These are phyloP conservation scores for Rhodosporidiobolus sp. DNA, from an alignment of 768 basidiomycete species.

Conservation along the genomic window DNA sequence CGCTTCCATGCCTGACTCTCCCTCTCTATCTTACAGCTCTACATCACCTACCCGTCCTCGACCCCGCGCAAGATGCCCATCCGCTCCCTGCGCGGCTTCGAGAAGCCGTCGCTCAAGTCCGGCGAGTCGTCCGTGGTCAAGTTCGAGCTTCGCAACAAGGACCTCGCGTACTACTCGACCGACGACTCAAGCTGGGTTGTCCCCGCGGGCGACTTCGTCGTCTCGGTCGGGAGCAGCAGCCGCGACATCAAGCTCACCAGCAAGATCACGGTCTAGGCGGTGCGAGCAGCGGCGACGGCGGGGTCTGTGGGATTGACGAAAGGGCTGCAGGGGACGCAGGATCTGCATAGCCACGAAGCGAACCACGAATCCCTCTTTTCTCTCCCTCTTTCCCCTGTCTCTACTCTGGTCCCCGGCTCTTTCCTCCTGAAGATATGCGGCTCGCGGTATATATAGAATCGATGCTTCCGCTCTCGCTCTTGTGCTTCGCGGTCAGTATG, in stretches of 20 bases:
- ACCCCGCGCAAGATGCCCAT: constrained; percentile 26
- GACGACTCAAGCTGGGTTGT: constrained; percentile 31
- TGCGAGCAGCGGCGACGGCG: too few species aligned
- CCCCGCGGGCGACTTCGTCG: constrained; percentile 35
- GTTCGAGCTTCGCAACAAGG: constrained; percentile 46
- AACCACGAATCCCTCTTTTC: too few species aligned
- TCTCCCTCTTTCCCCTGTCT: too few species aligned
- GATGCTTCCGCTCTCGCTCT: too few species aligned
- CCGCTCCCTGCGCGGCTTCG: constrained; percentile 43
- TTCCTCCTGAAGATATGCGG: too few species aligned
- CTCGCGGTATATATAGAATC: too few species aligned
- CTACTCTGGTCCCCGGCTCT: too few species aligned
- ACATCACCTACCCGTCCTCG: constrained; percentile 33
- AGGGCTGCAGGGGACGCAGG: too few species aligned
- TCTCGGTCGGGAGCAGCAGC: constrained; percentile 35
- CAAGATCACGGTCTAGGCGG: not conserved
- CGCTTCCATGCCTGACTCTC: not conserved
- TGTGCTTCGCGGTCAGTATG: too few species aligned
- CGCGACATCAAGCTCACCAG: constrained; percentile 29
- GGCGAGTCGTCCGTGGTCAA: constrained; percentile 43
- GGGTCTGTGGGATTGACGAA: too few species aligned
- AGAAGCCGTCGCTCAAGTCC: constrained; percentile 39
- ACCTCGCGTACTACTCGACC: constrained; percentile 29
- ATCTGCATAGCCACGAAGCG: too few species aligned
- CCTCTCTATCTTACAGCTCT: constrained; percentile 25